Evolutionary conservation across 768 basidiomycete genomes (phyloP).

Genomic region (Trametes cingulata): DNA sequence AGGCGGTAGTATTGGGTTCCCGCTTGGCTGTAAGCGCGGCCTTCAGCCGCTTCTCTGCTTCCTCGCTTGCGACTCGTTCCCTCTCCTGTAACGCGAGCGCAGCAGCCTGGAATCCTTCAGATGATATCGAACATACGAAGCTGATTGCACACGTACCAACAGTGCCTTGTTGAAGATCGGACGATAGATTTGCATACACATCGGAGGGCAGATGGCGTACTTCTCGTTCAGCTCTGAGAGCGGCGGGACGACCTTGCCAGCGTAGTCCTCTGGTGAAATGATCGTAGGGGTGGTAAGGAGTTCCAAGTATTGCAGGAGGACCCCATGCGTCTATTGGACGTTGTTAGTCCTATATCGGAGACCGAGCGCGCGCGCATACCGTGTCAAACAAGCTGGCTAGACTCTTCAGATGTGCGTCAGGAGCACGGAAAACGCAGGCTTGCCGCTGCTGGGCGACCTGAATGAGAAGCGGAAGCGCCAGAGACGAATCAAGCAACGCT

Average conservation of each 20-base stretch:
- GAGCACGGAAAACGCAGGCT: slow-evolving; percentile 73
- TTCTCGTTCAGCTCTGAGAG: slow-evolving; percentile 68
- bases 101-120: slow-evolving; percentile 42
- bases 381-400: slow-evolving; percentile 86
- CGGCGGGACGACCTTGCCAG: slow-evolving; percentile 70
- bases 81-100: slow-evolving; percentile 69
- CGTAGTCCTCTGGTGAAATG: slow-evolving; percentile 70
- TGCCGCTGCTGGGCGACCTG: slow-evolving; percentile 92
- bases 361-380: slow-evolving; percentile 49
- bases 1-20: slow-evolving; percentile 55
- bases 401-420: slow-evolving; percentile 80
- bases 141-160: slow-evolving; percentile 44
- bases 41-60: slow-evolving; percentile 79
- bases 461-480: slow-evolving; percentile 88
- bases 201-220: slow-evolving; percentile 80
- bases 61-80: slow-evolving; percentile 68
- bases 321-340: slow-evolving; percentile 74
- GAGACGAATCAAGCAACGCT: slow-evolving; percentile 61
- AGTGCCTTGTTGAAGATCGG: slow-evolving; percentile 71
- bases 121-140: not conserved
- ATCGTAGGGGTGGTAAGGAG: slow-evolving; percentile 75
- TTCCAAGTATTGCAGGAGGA: slow-evolving; percentile 90
- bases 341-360: slow-evolving; percentile 7
- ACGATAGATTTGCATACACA: slow-evolving; percentile 93
- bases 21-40: slow-evolving; percentile 78